These are phyloP conservation scores for Nemania sp. DNA, from an alignment of 2,329 filamentous ascomycete species.

Conservation along the genomic window DNA sequence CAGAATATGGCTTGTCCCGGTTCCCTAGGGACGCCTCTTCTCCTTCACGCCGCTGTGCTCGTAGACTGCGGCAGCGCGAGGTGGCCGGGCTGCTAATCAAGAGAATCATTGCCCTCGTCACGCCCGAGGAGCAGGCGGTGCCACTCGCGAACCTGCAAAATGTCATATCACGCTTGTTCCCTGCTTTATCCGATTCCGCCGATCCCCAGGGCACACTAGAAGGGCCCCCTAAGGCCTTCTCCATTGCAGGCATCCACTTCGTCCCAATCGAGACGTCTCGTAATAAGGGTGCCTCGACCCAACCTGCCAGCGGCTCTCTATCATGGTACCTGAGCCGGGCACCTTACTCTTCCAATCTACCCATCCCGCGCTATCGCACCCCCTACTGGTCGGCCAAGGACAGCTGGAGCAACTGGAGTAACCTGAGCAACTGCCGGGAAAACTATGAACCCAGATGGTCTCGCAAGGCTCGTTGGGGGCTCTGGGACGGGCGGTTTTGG, in stretches of 20 bases:
- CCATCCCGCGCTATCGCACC: conserved; percentile 47
- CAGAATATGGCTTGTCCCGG: conserved; percentile 48
- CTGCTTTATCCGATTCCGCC: conserved; percentile 53
- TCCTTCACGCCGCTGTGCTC: conserved; percentile 43
- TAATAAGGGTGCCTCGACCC: not conserved
- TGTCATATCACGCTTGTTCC: conserved; percentile 62
- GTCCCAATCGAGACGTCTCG: conserved; percentile 51
- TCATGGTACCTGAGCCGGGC: conserved; percentile 61
- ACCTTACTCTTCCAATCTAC: conserved; percentile 58
- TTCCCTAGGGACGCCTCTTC: conserved; percentile 41
- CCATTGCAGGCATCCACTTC: conserved; percentile 62
- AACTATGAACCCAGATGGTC: conserved; percentile 41
- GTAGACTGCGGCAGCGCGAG: conserved; percentile 54
- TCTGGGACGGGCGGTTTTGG: conserved; percentile 75
- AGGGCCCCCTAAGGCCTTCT: conserved; percentile 59
- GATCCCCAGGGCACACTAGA: conserved; percentile 9
- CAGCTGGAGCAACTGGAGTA: conserved; percentile 31
- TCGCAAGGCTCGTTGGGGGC: conserved; percentile 51
- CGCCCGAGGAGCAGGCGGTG: conserved; percentile 60
- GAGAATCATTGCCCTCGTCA: conserved; percentile 63
- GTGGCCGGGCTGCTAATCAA: conserved; percentile 62
- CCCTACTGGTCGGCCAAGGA: conserved; percentile 38
- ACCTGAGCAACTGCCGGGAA: not conserved
- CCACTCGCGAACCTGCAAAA: conserved; percentile 59
- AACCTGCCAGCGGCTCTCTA: not conserved